Evolutionary conservation across 345 rosid species (phyloP), one percentile per base, ranked within the genome.

Genomic region (Psidium friedrichsthalianum): DNA sequence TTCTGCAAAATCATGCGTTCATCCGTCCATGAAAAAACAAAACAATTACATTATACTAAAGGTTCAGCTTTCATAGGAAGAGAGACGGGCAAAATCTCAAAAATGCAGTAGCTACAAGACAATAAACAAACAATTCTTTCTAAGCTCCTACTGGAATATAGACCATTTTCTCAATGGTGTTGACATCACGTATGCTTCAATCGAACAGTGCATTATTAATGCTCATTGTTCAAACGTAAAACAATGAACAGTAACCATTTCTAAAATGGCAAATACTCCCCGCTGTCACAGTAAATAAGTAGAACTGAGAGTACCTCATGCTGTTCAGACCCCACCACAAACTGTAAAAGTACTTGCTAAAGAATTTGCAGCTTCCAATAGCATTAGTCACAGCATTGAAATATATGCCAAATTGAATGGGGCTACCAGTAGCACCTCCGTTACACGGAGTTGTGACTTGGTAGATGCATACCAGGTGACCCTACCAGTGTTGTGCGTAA

Each of bases 321-420:
- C 89, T 91, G 86, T 91, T 90, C 58, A 91, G 83, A 76, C 93
- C 93, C 93, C 93, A 91, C 93, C 90, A 91, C 11, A 89, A 85
- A 86, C 91, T 89, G 84, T 88, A 91, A 74, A 89, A 87, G 82
- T 91, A 91, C 89, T 91, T 91, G 84, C 86, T 83, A 22, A 85
- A 40, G 83, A 91, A 91, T 11, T 74, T 55, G 47, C 88, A 56
- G 58, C 88, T 88, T 54, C 86, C 86, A 1, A 88, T 81, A 32
- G 69, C 82, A 29, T 85, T 82, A 15, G 16, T 85, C 42, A 80
- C 36, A 81, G 84, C 80, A 36, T 69, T 69, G 47, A 32, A 69
- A 36, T 69, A 69, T 69, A 69, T 69, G 80, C 80, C 47, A 69
- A 36, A 20, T 4, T 69, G 47, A 69, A 69, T 69, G 47, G 80